phyloP scores from a whole-genome alignment of 768 basidiomycete species.

The Lactarius evosmus region DNA sequence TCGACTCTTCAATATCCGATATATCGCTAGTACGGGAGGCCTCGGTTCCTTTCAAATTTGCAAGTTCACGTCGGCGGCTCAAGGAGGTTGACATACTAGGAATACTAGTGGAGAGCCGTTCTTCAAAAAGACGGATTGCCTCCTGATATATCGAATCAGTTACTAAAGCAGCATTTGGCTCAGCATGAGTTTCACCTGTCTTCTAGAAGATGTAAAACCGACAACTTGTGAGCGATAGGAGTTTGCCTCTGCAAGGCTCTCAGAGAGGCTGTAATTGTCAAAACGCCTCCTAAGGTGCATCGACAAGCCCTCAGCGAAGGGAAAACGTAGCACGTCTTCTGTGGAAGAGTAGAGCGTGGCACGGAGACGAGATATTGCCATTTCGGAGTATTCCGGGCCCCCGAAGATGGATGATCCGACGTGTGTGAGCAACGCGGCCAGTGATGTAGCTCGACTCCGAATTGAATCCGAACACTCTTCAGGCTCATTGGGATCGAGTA shows the following conservation, averaged over 20 bases:
- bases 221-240: not conserved
- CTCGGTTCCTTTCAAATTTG: too few species aligned
- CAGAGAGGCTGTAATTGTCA: not conserved
- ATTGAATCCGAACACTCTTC: not conserved
- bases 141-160: not conserved
- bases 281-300: not conserved
- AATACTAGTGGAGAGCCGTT: not conserved
- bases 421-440: too few species aligned
- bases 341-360: not conserved
- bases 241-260: not conserved
- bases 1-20: too few species aligned
- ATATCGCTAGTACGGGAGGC: too few species aligned
- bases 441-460: too few species aligned
- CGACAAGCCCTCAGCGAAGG: not conserved
- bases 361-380: not conserved
- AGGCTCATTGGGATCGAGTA: not conserved
- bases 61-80: not conserved
- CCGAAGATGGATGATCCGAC: not conserved
- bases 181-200: too few species aligned
- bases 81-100: not conserved
- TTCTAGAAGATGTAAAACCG: not conserved
- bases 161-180: not conserved
- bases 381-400: not conserved
- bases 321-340: not conserved
- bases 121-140: not conserved